Base-by-base conservation (phyloP, 164 flowering plant species). In the Cinnamomum micranthum region DNA sequence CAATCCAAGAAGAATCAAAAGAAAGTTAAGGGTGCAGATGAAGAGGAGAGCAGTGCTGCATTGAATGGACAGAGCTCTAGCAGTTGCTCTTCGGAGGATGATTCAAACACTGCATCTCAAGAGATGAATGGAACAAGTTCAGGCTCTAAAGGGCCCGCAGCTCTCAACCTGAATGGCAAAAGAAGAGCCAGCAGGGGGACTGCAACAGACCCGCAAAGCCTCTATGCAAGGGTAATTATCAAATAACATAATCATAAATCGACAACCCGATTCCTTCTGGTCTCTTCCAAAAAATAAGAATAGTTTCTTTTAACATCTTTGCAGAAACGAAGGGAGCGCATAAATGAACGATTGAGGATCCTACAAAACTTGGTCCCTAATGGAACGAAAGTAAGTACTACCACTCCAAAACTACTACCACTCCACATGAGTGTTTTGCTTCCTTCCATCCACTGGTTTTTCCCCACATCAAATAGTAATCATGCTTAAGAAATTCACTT, bases 121-220 rank as follows among this genome's bases (percentile, higher is more conserved):
- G 92, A 87, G 66, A 23, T 78, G 25, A 85, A 79, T 58, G 86
- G 78, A 33, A 73, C 68, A 28, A 80, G 64, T 65, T 80, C 85
- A 41, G 78, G 81, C 20, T 52, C 86, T 0, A 80, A 80, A 72
- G 69, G 68, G 67, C 70, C 78, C 9, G 63, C 71, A 25, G 79
- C 81, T 71, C 81, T 75, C 69, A 80, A 81, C 74, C 55, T 69
- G 47, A 85, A 74, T 23, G 92, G 92, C 3, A 92, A 88, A 79
- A 75, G 85, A 9, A 89, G 94, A 82, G 95, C 98, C 50, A 79
- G 82, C 15, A 86, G 93, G 77, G 96, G 95, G 0, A 77, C 91
- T 3, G 97, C 98, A 0, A 90, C 97, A 0, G 98, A 95, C 80
- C 91, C 98, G n/a, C 99, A 95, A 70, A 95, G 99, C 88, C 95